phyloP scores from a whole-genome alignment of 768 basidiomycete genomes.

The Agaricus blazei region DNA sequence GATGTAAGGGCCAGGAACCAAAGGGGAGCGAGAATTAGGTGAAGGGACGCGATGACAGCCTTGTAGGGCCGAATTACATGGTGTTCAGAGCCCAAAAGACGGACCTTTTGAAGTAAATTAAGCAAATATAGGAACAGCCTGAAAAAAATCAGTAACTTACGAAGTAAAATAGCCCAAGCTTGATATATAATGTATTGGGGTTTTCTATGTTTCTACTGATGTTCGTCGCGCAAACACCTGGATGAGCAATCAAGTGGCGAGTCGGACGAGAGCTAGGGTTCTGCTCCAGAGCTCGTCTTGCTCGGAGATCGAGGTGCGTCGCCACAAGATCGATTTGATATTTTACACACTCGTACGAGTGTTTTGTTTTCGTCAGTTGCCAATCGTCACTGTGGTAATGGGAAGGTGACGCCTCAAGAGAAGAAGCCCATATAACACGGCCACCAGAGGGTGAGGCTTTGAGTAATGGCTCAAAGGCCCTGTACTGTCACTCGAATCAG shows the following conservation, averaged over 20 bases:
- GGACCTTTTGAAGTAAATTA: slow-evolving; percentile 41
- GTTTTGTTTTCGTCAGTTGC: slow-evolving; percentile 57
- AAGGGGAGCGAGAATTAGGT: slow-evolving; percentile 60
- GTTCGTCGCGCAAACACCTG: slow-evolving; percentile 65
- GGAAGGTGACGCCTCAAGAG: slow-evolving; percentile 51
- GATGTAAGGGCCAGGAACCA: slow-evolving; percentile 37
- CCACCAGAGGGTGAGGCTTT: slow-evolving; percentile 40
- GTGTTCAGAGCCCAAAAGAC: slow-evolving; percentile 59
- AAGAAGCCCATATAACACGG: slow-evolving; percentile 78
- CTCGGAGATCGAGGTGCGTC: slow-evolving; percentile 44
- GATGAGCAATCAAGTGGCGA: slow-evolving; percentile 62
- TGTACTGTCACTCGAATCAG: slow-evolving; percentile 40
- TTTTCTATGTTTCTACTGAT: slow-evolving; percentile 46
- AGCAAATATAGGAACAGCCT: background rate
- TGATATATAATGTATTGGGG: slow-evolving; percentile 39
- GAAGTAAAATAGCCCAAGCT: slow-evolving; percentile 55
- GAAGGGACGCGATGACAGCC: slow-evolving; percentile 61
- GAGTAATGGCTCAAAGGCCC: slow-evolving; percentile 52
- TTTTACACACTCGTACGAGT: slow-evolving; percentile 69
- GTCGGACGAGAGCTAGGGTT: slow-evolving; percentile 18
- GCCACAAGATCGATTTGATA: slow-evolving; percentile 73
- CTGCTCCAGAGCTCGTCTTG: slow-evolving; percentile 16
- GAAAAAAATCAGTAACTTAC: slow-evolving; percentile 32
- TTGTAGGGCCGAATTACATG: slow-evolving; percentile 60
- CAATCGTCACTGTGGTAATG: slow-evolving; percentile 63